Percentiles rank a stretch among this genome's conserved stretches.
These are phyloP conservation scores for Golubevia pallescens DNA, from an alignment of 1,284 basidiomycete genomes.

Conservation along the genomic window DNA sequence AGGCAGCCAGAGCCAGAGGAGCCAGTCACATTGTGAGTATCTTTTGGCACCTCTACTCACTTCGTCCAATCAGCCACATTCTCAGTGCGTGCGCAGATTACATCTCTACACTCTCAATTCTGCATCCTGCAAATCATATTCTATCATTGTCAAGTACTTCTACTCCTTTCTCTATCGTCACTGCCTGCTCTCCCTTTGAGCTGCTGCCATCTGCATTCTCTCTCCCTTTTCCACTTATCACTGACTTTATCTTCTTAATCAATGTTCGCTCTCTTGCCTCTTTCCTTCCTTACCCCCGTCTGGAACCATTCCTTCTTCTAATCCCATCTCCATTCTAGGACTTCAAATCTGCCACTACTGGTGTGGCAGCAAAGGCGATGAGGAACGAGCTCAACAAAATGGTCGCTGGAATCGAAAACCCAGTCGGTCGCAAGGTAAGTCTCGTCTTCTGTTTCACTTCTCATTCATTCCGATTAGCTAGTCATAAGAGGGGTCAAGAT, in stretches of 20 bases:
- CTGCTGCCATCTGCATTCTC: too few relatives aligned
- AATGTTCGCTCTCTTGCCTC: too few relatives aligned
- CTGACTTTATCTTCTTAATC: conserved; percentile 1
- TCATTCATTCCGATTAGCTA: too few relatives aligned
- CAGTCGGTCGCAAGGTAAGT: conserved; percentile 72
- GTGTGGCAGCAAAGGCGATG: conserved; percentile 96
- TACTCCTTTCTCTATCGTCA: neutral
- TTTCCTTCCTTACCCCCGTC: too few relatives aligned
- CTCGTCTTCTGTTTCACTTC: neutral
- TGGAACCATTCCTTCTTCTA: neutral
- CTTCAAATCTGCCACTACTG: conserved; percentile 98
- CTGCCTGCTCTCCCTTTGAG: too few relatives aligned
- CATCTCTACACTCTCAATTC: neutral
- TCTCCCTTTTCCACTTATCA: neutral
- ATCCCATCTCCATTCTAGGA: too few relatives aligned
- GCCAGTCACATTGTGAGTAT: conserved; percentile 59
- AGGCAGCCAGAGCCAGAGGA: conserved; percentile 56
- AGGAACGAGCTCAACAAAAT: conserved; percentile 95
- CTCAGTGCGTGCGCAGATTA: neutral
- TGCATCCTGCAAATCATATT: neutral
- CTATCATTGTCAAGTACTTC: neutral
- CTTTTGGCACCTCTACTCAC: too few relatives aligned
- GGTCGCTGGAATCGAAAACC: conserved; percentile 73
- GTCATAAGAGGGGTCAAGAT: too few relatives aligned
- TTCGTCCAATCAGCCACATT: too few relatives aligned